A percentile compares a stretch with the other conserved stretches of the same genome.
These are phyloP conservation scores for Erigeron philadelphicus DNA, from an alignment of 140 eudicot genomes.

Conservation along the genomic window DNA sequence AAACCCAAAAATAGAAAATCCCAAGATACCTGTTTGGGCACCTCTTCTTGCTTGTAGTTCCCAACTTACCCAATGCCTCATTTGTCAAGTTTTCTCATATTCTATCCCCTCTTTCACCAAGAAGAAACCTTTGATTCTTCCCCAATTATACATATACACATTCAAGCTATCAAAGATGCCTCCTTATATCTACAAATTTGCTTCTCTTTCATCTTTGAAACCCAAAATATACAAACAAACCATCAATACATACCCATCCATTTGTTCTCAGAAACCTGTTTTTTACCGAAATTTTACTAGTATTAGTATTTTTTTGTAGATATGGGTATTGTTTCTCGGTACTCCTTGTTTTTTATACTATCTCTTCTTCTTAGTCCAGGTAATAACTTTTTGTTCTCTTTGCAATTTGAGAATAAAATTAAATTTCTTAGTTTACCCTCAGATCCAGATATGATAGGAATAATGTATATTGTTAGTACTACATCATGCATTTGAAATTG, in stretches of 20 bases:
- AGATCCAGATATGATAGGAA: background rate
- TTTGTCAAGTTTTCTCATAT: slow-evolving; percentile 74
- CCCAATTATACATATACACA: slow-evolving; percentile 29
- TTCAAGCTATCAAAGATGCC: slow-evolving; percentile 39
- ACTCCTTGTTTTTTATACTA: slow-evolving; percentile 37
- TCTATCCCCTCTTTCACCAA: slow-evolving; percentile 53
- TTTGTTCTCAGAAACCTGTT: background rate
- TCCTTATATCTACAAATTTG: slow-evolving; percentile 42
- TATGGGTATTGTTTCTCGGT: slow-evolving; percentile 37
- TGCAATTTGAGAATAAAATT: background rate
- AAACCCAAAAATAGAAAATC: slow-evolving; percentile 16
- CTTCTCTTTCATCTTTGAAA: slow-evolving; percentile 32
- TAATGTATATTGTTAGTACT: background rate
- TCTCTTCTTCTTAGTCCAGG: slow-evolving; percentile 45
- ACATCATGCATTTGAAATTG: background rate
- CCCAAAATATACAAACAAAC: slow-evolving; percentile 8
- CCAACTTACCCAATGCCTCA: slow-evolving; percentile 64
- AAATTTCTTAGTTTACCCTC: slow-evolving; percentile 1
- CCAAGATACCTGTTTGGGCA: slow-evolving; percentile 42
- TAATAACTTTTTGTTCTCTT: slow-evolving; percentile 15
- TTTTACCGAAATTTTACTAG: slow-evolving; percentile 6
- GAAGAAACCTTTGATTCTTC: slow-evolving; percentile 86
- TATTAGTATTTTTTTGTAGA: slow-evolving; percentile 5
- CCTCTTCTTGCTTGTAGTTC: slow-evolving; percentile 64
- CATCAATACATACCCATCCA: background rate